These are phyloP conservation scores for Fusarium pseudocircinatum DNA, from an alignment of 2,329 filamentous ascomycete genomes.

Conservation along the genomic window DNA sequence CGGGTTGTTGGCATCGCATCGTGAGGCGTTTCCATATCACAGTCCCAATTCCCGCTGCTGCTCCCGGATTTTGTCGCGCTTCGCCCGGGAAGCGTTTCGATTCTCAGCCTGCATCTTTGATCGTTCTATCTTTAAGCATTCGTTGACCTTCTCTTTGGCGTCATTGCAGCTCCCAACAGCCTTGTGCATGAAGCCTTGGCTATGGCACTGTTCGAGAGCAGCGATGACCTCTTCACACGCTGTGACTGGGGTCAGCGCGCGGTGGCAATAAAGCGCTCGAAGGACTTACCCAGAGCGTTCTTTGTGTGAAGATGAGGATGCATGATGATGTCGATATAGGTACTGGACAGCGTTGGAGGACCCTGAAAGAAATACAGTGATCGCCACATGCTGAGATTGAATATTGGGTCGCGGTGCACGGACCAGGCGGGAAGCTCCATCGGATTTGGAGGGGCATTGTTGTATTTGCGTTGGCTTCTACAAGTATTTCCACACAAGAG, in stretches of 20 bases:
- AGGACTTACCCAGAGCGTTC: slow-evolving; percentile 78
- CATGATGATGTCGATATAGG: slow-evolving; percentile 65
- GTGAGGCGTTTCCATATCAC: slow-evolving; percentile 30
- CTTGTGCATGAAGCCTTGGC: slow-evolving; percentile 91
- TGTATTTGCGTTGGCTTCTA: slow-evolving; percentile 10
- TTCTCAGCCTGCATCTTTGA: slow-evolving; percentile 81
- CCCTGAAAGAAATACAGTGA: slow-evolving; percentile 33
- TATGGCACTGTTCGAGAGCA: slow-evolving; percentile 95
- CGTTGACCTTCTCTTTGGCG: slow-evolving; percentile 83
- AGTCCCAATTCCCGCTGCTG: slow-evolving; percentile 67
- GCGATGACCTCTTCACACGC: slow-evolving; percentile 95
- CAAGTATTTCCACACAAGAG: background rate
- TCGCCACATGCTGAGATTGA: slow-evolving; percentile 25
- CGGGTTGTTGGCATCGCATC: slow-evolving; percentile 2
- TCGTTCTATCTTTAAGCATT: slow-evolving; percentile 84
- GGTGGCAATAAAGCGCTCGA: background rate
- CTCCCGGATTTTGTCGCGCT: slow-evolving; percentile 75
- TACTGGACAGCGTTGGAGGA: slow-evolving; percentile 19
- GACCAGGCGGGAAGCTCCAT: slow-evolving; percentile 41
- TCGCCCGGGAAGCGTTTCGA: slow-evolving; percentile 73
- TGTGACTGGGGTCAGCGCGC: slow-evolving; percentile 52
- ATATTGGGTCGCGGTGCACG: slow-evolving; percentile 41
- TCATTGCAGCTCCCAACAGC: slow-evolving; percentile 89
- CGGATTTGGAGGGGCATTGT: slow-evolving; percentile 38
- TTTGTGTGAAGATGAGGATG: slow-evolving; percentile 97